Evolutionary conservation across 495 filamentous ascomycete species (phyloP).

Genomic region (Xylaria curta): DNA sequence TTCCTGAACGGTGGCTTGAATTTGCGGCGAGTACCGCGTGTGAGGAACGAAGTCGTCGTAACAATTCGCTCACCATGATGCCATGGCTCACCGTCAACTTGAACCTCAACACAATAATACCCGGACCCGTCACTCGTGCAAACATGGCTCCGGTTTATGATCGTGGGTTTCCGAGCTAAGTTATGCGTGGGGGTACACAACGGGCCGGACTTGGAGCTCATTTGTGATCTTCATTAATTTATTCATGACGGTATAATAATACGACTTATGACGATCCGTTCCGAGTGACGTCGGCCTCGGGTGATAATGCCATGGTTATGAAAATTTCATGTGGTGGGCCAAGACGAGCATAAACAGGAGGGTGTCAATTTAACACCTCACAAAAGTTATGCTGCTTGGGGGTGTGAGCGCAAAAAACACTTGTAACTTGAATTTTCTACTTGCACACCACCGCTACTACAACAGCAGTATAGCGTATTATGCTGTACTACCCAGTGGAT

Average conservation of each 20-base stretch:
- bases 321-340: not conserved
- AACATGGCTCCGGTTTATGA: slow-evolving; percentile 16
- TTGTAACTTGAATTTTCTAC: not conserved
- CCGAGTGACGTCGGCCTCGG: slow-evolving; percentile 5
- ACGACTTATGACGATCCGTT: not conserved
- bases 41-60: slow-evolving; percentile 9
- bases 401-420: not conserved
- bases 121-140: slow-evolving; percentile 1
- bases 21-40: not conserved
- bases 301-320: slow-evolving; percentile 6
- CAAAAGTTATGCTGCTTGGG: not conserved
- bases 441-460: not conserved
- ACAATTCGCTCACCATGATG: slow-evolving; percentile 24
- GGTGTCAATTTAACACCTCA: slow-evolving; percentile 7
- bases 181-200: slow-evolving; percentile 3
- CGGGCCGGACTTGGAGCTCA: not conserved
- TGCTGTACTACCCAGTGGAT: not conserved
- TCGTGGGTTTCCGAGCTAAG: not conserved
- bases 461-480: slow-evolving; percentile 1
- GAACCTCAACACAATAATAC: not conserved
- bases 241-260: slow-evolving; percentile 10
- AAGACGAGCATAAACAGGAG: not conserved
- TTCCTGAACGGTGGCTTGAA: not conserved
- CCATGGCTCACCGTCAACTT: slow-evolving; percentile 3
- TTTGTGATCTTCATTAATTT: slow-evolving; percentile 6